Evolutionary conservation across 176 grass and related monocot genomes (phyloP).

Genomic region (Aegilops sharonensis): DNA sequence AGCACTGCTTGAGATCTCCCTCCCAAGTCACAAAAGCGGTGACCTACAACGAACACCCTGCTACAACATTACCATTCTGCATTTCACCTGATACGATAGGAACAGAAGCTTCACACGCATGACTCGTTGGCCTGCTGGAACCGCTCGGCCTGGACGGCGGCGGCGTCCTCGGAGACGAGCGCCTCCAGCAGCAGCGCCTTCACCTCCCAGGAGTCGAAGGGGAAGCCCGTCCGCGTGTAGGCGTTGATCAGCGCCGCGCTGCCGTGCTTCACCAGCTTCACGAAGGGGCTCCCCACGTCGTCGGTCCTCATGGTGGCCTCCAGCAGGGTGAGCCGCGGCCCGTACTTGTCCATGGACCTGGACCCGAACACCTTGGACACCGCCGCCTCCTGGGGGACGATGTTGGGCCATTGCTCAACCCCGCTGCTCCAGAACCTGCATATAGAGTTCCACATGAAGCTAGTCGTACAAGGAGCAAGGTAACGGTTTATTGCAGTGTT

Average conservation of each 20-base stretch:
- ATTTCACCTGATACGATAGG: no score
- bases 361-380: constrained; percentile 88
- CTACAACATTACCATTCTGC: no score
- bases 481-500: neutral
- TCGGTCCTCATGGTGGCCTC: constrained; percentile 86
- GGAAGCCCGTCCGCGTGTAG: constrained; percentile 62
- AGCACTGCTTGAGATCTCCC: no score
- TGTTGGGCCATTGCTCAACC: constrained; percentile 83
- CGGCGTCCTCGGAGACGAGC: constrained; percentile 68
- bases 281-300: constrained; percentile 53
- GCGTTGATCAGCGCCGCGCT: constrained; percentile 86
- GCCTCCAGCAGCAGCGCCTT: constrained; percentile 80
- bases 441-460: neutral
- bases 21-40: no score
- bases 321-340: constrained; percentile 68
- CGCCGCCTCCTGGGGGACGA: constrained; percentile 66
- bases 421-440: constrained; percentile 93
- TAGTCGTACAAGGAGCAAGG: no score
- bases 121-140: constrained; percentile 82
- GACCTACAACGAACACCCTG: no score
- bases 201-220: constrained; percentile 91
- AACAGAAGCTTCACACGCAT: constrained; percentile 29
- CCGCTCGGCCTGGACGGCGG: constrained; percentile 62
- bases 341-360: constrained; percentile 71
- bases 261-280: constrained; percentile 80